Evolutionary conservation across 1,284 basidiomycete genomes (phyloP), one percentile per base, ranked within the genome.

Genomic region (Pseudozyma thailandica): DNA sequence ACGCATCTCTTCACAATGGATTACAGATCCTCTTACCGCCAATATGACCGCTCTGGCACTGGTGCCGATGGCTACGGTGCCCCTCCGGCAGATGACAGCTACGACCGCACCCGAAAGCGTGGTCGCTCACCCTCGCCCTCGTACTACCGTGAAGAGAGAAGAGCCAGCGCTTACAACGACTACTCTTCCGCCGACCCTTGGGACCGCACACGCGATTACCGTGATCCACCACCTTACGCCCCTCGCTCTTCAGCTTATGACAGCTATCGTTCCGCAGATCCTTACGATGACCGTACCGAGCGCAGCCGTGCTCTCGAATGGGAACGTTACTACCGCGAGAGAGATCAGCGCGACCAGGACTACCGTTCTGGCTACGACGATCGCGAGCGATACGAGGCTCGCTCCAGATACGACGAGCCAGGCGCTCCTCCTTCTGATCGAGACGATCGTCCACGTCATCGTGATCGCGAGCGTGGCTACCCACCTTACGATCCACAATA

Each of bases 31-130:
- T 53, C 53, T n/a, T 72, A 66, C 48, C 55, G 69, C 18, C 42
- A 30, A n/a, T 62, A 72, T 30, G 59, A 72, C 47, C 62, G 69
- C 20, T 25, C 51, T 27, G 59, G 54, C 42, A 30, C 56, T 45
- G 43, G 25, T 10, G 27, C 47, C 18, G 65, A 52, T 26, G 25
- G 56, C 9, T 51, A 56, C 42, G 25, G 38, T 33, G 25, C 48
- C 18, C 15, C 49, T 4, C 39, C 37, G 15, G n/a, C 57, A 37
- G 60, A 72, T 27, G 70, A 72, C 27, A 8, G 47, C 9, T 68
- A 69, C 52, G 68, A 68, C 20, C 63, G 68, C 27, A 50, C 60
- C n/a, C 58, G 68, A 15, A 74, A 74, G 42, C 72, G 72, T 26
- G 60, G 39, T 21, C 72, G 72, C 12, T 74, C 72, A 7, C 72